Base-by-base conservation (phyloP, 768 basidiomycete genomes). In the Tylopilus intermedius region DNA sequence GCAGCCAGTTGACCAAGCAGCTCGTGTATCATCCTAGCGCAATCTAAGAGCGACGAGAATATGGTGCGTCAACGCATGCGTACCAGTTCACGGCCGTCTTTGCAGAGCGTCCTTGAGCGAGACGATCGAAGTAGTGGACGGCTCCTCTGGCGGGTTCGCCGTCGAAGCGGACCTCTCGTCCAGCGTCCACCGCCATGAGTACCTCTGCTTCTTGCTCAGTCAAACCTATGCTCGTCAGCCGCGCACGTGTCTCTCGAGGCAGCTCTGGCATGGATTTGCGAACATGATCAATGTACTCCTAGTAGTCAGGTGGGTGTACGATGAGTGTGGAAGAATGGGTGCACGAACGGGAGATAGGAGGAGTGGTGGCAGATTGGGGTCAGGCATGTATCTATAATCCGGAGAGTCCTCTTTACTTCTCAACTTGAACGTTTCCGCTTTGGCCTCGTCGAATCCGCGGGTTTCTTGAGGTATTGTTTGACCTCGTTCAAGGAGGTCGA, bases 341-440 rank as follows among this genome's bases (percentile, higher is more conserved):
- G 56, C 60, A 61, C 58, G 15, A 53, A 80, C 84, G 54, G 79
- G 65, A 51, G 77, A 76, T 7, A 89, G 62, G 30, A 81, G 63
- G 5, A 97, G 71, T 0, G 84, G 79, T 0, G 93, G 92, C 1
- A 98, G 71, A 66, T 98, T 97, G 0, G 92, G 85, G 66, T 99
- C 96, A 0, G 96, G 96, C 91, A 99, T 95, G 72, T 97, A 98
- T 15, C 90, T 81, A 67, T 98, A 99, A 67, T 99, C 96, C 1
- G 90, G 92, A 0, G 93, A 87, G 59, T 94, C 89, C 61, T 96
- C 96, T 70, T 99, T 98, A 43, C 82, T 84, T 39, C 96, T 78
- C 39, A 98, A 70, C 30, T 75, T 79, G 70, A 83, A 94, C 0
- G 96, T 98, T 65, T 88, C 79, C 30, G 85, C 85, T 3, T 77